Evolutionary conservation across 2,329 filamentous ascomycete species (phyloP).

Genomic region (Biscogniauxia marginata): DNA sequence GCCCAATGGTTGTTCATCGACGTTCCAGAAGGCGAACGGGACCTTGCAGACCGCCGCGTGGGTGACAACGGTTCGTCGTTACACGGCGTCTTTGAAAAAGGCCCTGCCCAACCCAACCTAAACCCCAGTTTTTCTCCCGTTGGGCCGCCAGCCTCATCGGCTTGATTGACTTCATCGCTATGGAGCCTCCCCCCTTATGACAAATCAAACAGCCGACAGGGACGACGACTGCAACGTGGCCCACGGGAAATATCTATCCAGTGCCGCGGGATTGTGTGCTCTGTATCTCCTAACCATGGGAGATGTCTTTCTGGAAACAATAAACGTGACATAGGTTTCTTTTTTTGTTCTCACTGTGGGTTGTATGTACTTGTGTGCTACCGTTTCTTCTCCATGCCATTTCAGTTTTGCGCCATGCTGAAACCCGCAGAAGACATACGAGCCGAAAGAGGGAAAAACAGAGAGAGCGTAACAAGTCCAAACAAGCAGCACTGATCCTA

Average conservation of each 20-base stretch:
- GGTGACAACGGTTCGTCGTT: slow-evolving; percentile 22
- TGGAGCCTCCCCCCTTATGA: slow-evolving; percentile 4
- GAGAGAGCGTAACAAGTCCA: not conserved
- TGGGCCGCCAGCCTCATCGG: slow-evolving; percentile 25
- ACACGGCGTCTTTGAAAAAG: slow-evolving; percentile 25
- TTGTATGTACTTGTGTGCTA: not conserved
- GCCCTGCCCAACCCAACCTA: slow-evolving; percentile 24
- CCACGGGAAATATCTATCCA: slow-evolving; percentile 1
- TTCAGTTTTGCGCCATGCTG: slow-evolving; percentile 11
- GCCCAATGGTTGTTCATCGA: slow-evolving; percentile 19
- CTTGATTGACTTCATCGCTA: slow-evolving; percentile 17
- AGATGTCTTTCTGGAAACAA: slow-evolving; percentile 12
- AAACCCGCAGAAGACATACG: slow-evolving; percentile 10
- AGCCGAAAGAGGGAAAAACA: not conserved
- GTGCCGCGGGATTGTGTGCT: not conserved
- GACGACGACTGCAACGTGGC: slow-evolving; percentile 18
- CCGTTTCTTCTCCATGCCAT: not conserved
- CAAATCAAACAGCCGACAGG: slow-evolving; percentile 4
- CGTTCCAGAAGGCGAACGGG: slow-evolving; percentile 26
- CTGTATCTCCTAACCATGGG: not conserved
- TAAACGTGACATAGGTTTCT: slow-evolving; percentile 15
- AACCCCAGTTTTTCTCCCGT: slow-evolving; percentile 7
- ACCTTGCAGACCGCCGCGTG: slow-evolving; percentile 28
- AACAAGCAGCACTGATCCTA: not conserved
- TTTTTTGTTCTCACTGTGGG: slow-evolving; percentile 4